Conservation (phyloP, 1,284 basidiomycete species). For the Hypsizygus ulmarius region DNA sequence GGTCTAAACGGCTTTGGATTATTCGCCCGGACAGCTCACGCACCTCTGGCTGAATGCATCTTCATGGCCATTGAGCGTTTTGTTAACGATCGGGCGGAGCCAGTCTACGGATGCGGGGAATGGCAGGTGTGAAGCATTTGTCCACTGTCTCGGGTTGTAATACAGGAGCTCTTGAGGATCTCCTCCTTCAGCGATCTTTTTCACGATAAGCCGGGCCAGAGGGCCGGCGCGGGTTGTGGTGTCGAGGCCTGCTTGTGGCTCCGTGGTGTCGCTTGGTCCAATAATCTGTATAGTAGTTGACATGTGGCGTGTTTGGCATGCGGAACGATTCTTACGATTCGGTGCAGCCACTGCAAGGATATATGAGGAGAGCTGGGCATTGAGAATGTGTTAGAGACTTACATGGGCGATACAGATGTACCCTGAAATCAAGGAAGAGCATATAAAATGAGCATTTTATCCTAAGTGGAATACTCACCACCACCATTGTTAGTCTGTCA, state of each 20-base stretch:
- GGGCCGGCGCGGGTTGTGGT: conserved; percentile 49
- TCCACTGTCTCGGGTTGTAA: conserved; percentile 53
- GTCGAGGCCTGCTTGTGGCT: conserved; percentile 57
- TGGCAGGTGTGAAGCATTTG: conserved; percentile 45
- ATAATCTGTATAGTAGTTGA: conserved; percentile 41
- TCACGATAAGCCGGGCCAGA: conserved; percentile 49
- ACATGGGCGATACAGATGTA: conserved; percentile 63
- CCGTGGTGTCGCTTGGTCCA: conserved; percentile 49
- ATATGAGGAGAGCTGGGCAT: conserved; percentile 20
- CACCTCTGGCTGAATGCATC: conserved; percentile 52
- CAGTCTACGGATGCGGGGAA: conserved; percentile 45
- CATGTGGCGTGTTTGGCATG: conserved; percentile 5
- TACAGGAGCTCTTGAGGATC: conserved; percentile 46
- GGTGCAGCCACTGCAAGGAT: conserved; percentile 51
- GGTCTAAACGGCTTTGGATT: not conserved
- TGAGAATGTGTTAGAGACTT: conserved; percentile 41
- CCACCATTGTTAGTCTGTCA: conserved; percentile 57
- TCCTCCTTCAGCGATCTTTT: conserved; percentile 40
- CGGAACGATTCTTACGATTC: conserved; percentile 41
- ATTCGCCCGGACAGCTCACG: conserved; percentile 8
- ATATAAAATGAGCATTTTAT: conserved; percentile 40
- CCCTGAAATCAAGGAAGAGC: conserved; percentile 48
- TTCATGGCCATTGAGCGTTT: conserved; percentile 44
- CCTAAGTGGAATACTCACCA: conserved; percentile 26
- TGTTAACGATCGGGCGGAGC: conserved; percentile 41